These are phyloP conservation scores for Oryza glaberrima DNA, from an alignment of 176 grass and related monocot genomes.

Conservation along the genomic window DNA sequence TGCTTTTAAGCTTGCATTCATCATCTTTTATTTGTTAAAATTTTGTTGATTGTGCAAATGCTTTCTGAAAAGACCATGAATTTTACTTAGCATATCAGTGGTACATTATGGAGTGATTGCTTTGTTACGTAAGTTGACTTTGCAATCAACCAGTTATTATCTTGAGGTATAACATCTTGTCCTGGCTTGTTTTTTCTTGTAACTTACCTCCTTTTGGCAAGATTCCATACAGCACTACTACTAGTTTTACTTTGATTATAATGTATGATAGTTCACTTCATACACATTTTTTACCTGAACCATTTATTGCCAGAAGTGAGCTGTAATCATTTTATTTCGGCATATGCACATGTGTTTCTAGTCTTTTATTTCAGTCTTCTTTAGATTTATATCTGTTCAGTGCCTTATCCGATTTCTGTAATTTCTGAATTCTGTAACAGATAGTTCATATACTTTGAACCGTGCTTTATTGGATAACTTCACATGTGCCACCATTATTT, in stretches of 20 bases:
- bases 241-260: background rate
- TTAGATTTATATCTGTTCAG: conserved; percentile 22
- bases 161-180: background rate
- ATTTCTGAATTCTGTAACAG: background rate
- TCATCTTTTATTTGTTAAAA: conserved; percentile 13
- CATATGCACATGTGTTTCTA: background rate
- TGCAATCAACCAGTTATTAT: background rate
- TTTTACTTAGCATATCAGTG: conserved; percentile 25
- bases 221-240: background rate
- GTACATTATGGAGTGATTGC: conserved; percentile 6
- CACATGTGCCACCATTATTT: background rate
- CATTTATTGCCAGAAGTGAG: background rate
- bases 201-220: background rate
- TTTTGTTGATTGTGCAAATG: conserved; percentile 23
- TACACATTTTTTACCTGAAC: background rate
- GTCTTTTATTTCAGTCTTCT: background rate
- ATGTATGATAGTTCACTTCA: background rate
- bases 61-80: background rate
- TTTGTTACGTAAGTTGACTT: conserved; percentile 11
- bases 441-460: conserved; percentile 8
- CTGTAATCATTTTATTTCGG: background rate
- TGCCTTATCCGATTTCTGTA: background rate
- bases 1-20: conserved; percentile 26
- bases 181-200: background rate
- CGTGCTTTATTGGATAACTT: background rate